Conservation (phyloP, 768 basidiomycete genomes). For the Cystofilobasidium bisporidii region DNA sequence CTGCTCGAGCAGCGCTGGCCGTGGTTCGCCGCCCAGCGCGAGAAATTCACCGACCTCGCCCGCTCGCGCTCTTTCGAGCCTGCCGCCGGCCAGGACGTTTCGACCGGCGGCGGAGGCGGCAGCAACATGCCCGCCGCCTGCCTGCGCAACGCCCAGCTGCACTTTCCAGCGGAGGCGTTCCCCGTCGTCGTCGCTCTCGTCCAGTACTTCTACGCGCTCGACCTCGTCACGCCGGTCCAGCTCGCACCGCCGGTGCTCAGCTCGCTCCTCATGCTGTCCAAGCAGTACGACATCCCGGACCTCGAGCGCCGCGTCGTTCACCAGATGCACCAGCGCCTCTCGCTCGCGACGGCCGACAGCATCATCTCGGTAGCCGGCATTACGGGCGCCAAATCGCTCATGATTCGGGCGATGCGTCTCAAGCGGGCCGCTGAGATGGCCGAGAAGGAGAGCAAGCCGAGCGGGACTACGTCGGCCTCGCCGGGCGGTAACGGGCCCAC, state of each 20-base stretch:
- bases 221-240: slow-evolving; percentile 80
- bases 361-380: slow-evolving; percentile 18
- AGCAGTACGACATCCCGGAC: slow-evolving; percentile 68
- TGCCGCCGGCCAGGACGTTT: neutral
- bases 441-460: neutral
- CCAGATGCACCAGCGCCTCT: slow-evolving; percentile 58
- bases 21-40: slow-evolving; percentile 65
- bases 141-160: slow-evolving; percentile 15
- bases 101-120: neutral
- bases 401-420: slow-evolving; percentile 7
- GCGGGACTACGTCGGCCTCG: neutral
- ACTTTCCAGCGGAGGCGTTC: slow-evolving; percentile 41
- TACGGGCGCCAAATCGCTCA: slow-evolving; percentile 3
- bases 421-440: neutral
- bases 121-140: neutral
- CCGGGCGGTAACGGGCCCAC: neutral
- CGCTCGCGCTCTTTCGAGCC: neutral
- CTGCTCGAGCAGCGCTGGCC: slow-evolving; percentile 87
- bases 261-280: slow-evolving; percentile 71
- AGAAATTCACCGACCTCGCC: slow-evolving; percentile 14
- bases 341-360: slow-evolving; percentile 6
- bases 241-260: slow-evolving; percentile 81
- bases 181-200: slow-evolving; percentile 77
- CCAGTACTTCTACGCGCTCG: slow-evolving; percentile 85
- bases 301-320: slow-evolving; percentile 76